Evolutionary conservation across 257 asterid genomes (phyloP).

Genomic region (Solanum rostratum): DNA sequence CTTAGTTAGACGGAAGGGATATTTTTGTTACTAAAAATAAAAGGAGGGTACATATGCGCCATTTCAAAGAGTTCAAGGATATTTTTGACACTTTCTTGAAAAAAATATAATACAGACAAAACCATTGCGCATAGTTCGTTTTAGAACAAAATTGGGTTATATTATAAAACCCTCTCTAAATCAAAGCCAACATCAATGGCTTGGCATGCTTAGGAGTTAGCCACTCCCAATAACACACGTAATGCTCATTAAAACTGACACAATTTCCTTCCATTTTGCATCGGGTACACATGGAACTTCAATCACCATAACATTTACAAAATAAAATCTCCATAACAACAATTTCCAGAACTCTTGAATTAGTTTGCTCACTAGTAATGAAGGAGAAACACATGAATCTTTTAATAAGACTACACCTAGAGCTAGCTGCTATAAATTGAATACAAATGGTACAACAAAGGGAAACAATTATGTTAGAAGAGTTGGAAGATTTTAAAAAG

Average conservation of each 20-base stretch:
- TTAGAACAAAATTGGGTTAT: background rate
- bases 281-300: background rate
- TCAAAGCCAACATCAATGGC: background rate
- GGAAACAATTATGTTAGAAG: background rate
- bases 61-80: too few relatives aligned
- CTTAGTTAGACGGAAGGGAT: too few relatives aligned
- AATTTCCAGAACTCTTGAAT: background rate
- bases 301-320: background rate
- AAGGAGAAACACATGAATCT: background rate
- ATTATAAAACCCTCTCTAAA: background rate
- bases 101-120: background rate
- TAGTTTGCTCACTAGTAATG: background rate
- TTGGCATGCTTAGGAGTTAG: background rate
- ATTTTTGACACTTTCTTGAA: too few relatives aligned
- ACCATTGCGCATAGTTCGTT: background rate
- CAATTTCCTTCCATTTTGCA: background rate
- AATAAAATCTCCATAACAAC: background rate
- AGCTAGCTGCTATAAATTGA: background rate
- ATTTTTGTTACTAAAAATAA: too few relatives aligned
- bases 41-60: too few relatives aligned
- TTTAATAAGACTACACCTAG: background rate
- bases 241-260: background rate
- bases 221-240: background rate
- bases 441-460: background rate
- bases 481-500: background rate